phyloP scores from a whole-genome alignment of 148 eudicot genomes.

The Diospyros lotus region DNA sequence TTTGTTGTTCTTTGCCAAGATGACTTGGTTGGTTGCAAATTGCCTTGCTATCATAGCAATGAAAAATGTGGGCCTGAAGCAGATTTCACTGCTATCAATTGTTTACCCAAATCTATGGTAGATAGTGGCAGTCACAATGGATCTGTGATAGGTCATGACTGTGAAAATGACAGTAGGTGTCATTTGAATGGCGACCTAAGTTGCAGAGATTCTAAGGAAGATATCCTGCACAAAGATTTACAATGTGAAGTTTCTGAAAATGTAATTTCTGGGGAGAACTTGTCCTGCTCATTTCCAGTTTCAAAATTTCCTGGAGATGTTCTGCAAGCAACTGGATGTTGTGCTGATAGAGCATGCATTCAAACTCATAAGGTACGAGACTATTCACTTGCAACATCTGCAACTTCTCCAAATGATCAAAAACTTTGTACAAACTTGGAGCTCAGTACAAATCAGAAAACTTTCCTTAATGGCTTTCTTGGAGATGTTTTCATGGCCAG shows the following conservation, averaged over 20 bases:
- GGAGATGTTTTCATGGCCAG: slow-evolving; percentile 70
- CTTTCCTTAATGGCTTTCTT: slow-evolving; percentile 80
- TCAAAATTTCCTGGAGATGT: slow-evolving; percentile 19
- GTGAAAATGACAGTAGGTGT: slow-evolving; percentile 2
- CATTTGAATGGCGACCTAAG: slow-evolving; percentile 6
- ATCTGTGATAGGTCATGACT: slow-evolving; percentile 11
- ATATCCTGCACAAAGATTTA: slow-evolving; percentile 7
- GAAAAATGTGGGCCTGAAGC: slow-evolving; percentile 19
- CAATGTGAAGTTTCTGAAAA: slow-evolving; percentile 11
- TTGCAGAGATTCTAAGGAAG: slow-evolving; percentile 13
- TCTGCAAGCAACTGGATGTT: slow-evolving; percentile 26
- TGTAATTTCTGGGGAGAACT: slow-evolving; percentile 9
- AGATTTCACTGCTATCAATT: slow-evolving; percentile 12
- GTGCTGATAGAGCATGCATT: not conserved
- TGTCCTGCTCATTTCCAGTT: slow-evolving; percentile 14
- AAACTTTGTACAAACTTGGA: slow-evolving; percentile 19
- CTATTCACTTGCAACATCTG: slow-evolving; percentile 31
- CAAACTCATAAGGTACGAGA: slow-evolving; percentile 14
- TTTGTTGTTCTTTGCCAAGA: slow-evolving; percentile 60
- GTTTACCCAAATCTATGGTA: not conserved
- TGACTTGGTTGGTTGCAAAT: slow-evolving; percentile 45
- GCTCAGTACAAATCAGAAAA: slow-evolving; percentile 59
- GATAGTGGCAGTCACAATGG: slow-evolving; percentile 16
- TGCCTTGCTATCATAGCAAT: slow-evolving; percentile 17
- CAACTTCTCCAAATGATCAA: slow-evolving; percentile 29